Evolutionary conservation across 2,329 filamentous ascomycete species (phyloP), one percentile per base, ranked within the genome.

Genomic region (Neopestalotiopsis sp.): DNA sequence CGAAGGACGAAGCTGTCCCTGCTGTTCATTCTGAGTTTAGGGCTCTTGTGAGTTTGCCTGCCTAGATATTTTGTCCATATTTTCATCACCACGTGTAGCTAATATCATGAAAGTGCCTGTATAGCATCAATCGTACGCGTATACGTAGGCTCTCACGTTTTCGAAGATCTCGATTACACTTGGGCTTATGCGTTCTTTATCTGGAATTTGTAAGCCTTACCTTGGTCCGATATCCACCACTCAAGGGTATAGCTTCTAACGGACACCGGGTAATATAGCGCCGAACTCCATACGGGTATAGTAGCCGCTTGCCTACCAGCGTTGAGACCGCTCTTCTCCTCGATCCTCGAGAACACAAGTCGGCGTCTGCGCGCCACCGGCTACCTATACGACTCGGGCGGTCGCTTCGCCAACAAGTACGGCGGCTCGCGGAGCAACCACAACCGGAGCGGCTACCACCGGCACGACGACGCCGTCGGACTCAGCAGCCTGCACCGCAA

Each of bases 261-360:
- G 24, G 24, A 28, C 24, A 28, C 24, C 24, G 24, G 24, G 24
- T 4, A 28, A 28, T 28, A 6, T 49, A 70, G 69, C n/a, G 67
- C 67, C 67, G 69, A 70, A 34, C 67, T 70, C 17, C 67, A 70
- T 49, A 64, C 65, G 30, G 69, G 67, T 10, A 70, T 70, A 17
- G 34, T 68, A 7, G 69, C 69, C 3, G 69, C 69, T 34, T 70
- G 66, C 12, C 63, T 70, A 3, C 69, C 69, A n/a, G 65, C 69
- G 3, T 63, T 70, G 5, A 62, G 69, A 2, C 69, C 69, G 2
- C 57, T 70, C 1, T 70, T 70, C 64, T 57, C 61, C n/a, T 62
- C 58, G 61, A 61, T 68, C 12, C 67, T 70, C 30, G 69, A 70
- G 40, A 70, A 63, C 59, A 67, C 69, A 14, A 61, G 66, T 14